These are phyloP conservation scores for Garcileccinum viscosum DNA, from an alignment of 1,284 basidiomycete species.

Conservation along the genomic window DNA sequence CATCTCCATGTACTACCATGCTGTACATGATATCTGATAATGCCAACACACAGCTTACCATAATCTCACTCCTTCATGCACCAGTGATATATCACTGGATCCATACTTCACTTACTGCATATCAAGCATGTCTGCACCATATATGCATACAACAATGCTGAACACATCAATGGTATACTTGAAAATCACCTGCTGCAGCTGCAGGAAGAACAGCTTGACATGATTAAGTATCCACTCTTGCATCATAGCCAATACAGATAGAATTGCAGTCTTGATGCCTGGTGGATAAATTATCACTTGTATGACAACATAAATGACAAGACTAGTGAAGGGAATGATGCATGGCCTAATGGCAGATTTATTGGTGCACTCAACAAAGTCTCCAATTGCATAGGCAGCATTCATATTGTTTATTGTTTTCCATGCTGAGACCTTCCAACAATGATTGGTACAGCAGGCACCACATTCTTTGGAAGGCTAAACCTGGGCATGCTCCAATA, in stretches of 20 bases:
- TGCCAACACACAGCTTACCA: slow-evolving; percentile 78
- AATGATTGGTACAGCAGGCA: not conserved
- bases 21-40: slow-evolving; percentile 80
- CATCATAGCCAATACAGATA: slow-evolving; percentile 60
- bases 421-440: not conserved
- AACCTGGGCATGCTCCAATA: not conserved
- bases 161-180: slow-evolving; percentile 89
- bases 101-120: slow-evolving; percentile 85
- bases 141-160: slow-evolving; percentile 80
- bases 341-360: not conserved
- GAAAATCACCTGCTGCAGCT: slow-evolving; percentile 95
- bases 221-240: slow-evolving; percentile 85
- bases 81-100: slow-evolving; percentile 82
- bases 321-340: slow-evolving; percentile 1
- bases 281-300: not conserved
- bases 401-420: not conserved
- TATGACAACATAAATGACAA: not conserved
- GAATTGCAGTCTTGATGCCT: not conserved
- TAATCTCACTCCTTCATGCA: slow-evolving; percentile 73
- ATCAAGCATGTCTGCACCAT: slow-evolving; percentile 91
- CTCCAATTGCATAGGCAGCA: not conserved
- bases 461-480: not conserved
- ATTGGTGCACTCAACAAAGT: not conserved
- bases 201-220: slow-evolving; percentile 98
- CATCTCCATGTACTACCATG: slow-evolving; percentile 66